Conservation (phyloP, 139 green algal genomes). For the Asterochloris erici region DNA sequence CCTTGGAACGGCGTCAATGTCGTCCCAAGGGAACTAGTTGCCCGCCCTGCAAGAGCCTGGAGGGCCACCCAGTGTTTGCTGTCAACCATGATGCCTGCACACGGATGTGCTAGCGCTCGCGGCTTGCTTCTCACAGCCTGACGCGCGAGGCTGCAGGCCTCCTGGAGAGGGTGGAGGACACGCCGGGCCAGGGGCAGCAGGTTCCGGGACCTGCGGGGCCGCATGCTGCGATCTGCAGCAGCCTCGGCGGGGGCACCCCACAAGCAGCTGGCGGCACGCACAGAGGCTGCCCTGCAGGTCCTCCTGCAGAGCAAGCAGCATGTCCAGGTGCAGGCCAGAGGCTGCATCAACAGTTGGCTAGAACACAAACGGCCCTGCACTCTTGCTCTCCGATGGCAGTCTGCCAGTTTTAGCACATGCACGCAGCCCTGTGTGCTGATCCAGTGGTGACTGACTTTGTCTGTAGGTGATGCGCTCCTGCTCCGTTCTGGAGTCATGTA, state of each 20-base stretch:
- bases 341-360: not conserved
- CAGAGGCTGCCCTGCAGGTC: slow-evolving; percentile 49
- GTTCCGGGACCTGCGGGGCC: slow-evolving; percentile 30
- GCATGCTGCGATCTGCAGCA: slow-evolving; percentile 33
- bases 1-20: not conserved
- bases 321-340: slow-evolving; percentile 24
- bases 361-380: not conserved
- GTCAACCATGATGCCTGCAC: not conserved
- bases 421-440: too few relatives aligned
- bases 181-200: not conserved
- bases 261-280: slow-evolving; percentile 45
- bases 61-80: not conserved
- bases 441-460: not conserved
- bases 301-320: slow-evolving; percentile 47
- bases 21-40: not conserved
- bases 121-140: not conserved
- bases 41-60: not conserved
- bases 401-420: too few relatives aligned
- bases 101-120: not conserved
- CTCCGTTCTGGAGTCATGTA: slow-evolving; percentile 38
- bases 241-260: slow-evolving; percentile 24
- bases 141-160: not conserved
- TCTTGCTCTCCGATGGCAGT: not conserved
- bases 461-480: slow-evolving; percentile 39
- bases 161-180: not conserved